phyloP scores from a whole-genome alignment of 1,284 basidiomycete genomes.

The Clitocybe nebularis region DNA sequence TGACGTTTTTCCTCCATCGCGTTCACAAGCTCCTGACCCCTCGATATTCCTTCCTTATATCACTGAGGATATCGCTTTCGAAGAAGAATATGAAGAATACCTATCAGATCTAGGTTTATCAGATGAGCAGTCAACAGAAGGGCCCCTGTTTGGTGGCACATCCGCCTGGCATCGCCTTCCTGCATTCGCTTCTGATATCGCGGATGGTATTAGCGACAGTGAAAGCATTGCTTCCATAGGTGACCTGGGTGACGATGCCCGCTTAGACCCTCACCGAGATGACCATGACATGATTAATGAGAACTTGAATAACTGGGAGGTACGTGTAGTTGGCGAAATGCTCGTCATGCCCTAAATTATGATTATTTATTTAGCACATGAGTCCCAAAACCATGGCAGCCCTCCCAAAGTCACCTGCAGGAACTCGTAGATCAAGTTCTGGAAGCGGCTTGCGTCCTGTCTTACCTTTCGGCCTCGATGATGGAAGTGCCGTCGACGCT shows the following conservation, averaged over 20 bases:
- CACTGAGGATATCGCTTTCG: constrained; percentile 81
- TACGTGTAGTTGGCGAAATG: constrained; percentile 32
- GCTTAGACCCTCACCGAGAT: constrained; percentile 58
- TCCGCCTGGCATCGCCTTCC: constrained; percentile 80
- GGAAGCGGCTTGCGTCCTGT: constrained; percentile 81
- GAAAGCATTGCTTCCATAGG: constrained; percentile 88
- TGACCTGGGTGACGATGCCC: constrained; percentile 76
- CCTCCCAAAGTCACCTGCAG: constrained; percentile 82
- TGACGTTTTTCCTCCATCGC: constrained; percentile 79
- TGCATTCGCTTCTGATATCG: constrained; percentile 61
- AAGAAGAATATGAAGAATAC: constrained; percentile 87
- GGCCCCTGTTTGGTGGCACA: constrained; percentile 40
- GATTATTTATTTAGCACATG: constrained; percentile 69
- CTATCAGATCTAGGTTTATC: constrained; percentile 76
- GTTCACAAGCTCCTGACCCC: constrained; percentile 80
- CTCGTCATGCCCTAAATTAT: constrained; percentile 2
- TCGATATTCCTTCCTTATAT: constrained; percentile 81
- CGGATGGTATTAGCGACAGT: constrained; percentile 82
- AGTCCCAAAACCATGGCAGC: constrained; percentile 91
- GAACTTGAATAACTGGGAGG: constrained; percentile 93
- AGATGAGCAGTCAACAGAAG: constrained; percentile 46
- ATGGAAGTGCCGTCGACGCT: constrained; percentile 59
- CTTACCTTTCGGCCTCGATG: constrained; percentile 74
- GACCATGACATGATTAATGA: constrained; percentile 66
- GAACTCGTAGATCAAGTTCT: constrained; percentile 72